Percentiles rank a stretch among this genome's conserved stretches.
Conservation (phyloP, 371 early-diverging fungal genomes). For the Mucor mucedo region DNA sequence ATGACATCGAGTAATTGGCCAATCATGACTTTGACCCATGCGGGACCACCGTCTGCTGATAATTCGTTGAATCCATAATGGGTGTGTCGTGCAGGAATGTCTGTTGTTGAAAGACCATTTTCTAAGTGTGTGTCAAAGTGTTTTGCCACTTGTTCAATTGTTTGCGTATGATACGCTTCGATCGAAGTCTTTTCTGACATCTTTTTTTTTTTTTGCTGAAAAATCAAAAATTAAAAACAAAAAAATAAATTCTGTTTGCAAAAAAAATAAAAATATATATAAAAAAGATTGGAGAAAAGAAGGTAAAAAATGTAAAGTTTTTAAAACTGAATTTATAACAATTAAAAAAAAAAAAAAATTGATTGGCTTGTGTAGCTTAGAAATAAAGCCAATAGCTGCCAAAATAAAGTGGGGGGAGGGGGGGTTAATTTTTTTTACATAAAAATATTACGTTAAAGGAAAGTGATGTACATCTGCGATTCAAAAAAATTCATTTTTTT, state of each 20-base stretch:
- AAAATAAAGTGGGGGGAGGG: too few relatives aligned
- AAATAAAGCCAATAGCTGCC: background rate
- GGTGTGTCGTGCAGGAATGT: conserved; percentile 55
- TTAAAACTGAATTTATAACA: background rate
- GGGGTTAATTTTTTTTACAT: conserved; percentile 9
- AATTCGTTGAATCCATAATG: conserved; percentile 81
- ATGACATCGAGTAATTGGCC: conserved; percentile 85
- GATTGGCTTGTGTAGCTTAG: background rate
- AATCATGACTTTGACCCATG: conserved; percentile 73
- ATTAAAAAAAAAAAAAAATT: background rate
- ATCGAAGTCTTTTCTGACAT: conserved; percentile 43
- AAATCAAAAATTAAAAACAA: too few relatives aligned
- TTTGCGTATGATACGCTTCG: conserved; percentile 1
- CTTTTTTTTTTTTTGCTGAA: background rate
- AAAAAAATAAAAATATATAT: background rate
- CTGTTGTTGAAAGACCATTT: conserved; percentile 66
- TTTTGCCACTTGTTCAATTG: conserved; percentile 38
- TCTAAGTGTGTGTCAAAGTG: conserved; percentile 59
- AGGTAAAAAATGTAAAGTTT: background rate
- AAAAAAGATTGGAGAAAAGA: background rate
- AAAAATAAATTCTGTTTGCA: too few relatives aligned
- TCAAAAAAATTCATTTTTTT: conserved; percentile 2
- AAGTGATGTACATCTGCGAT: conserved; percentile 5
- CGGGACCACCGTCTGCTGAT: conserved; percentile 61
- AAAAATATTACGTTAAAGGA: background rate